Evolutionary conservation across 1,284 basidiomycete species (phyloP).

Genomic region (Papiliotrema nemorosa): DNA sequence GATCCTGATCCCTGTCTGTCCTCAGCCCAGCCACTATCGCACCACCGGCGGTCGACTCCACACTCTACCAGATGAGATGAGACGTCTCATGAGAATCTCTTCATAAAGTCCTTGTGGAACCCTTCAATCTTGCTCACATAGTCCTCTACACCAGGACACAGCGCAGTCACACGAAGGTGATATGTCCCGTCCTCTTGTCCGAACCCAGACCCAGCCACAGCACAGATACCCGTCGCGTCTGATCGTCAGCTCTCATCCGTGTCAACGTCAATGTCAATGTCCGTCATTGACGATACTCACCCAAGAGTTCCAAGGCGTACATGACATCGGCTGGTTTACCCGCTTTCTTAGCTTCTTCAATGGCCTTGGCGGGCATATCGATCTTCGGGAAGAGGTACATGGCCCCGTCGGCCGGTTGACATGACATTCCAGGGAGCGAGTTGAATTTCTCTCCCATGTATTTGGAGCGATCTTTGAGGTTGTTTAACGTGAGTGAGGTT

Average conservation of each 20-base stretch:
- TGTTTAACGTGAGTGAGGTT: conserved; percentile 70
- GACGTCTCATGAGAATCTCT: too few species aligned
- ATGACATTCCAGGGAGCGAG: conserved; percentile 71
- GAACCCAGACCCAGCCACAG: conserved; percentile 86
- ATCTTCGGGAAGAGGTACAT: conserved; percentile 82
- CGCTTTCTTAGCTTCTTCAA: conserved; percentile 64
- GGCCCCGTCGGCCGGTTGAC: conserved; percentile 79
- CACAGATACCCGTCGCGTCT: conserved; percentile 85
- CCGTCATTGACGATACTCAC: conserved; percentile 27
- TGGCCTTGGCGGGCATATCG: conserved; percentile 64
- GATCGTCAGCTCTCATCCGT: neutral
- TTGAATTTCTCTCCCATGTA: conserved; percentile 75
- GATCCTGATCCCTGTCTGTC: too few species aligned
- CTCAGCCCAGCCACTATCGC: too few species aligned
- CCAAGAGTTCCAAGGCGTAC: conserved; percentile 76
- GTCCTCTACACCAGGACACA: conserved; percentile 80
- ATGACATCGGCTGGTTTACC: conserved; percentile 82
- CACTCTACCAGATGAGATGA: too few species aligned
- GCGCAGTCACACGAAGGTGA: conserved; percentile 82
- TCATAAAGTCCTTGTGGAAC: conserved; percentile 77
- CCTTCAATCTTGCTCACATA: conserved; percentile 78
- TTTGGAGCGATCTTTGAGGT: conserved; percentile 66
- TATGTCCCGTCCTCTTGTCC: conserved; percentile 82
- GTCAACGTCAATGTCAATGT: neutral
- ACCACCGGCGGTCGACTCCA: too few species aligned